These are phyloP conservation scores for Piloderma croceum DNA, from an alignment of 768 basidiomycete genomes.

Conservation along the genomic window DNA sequence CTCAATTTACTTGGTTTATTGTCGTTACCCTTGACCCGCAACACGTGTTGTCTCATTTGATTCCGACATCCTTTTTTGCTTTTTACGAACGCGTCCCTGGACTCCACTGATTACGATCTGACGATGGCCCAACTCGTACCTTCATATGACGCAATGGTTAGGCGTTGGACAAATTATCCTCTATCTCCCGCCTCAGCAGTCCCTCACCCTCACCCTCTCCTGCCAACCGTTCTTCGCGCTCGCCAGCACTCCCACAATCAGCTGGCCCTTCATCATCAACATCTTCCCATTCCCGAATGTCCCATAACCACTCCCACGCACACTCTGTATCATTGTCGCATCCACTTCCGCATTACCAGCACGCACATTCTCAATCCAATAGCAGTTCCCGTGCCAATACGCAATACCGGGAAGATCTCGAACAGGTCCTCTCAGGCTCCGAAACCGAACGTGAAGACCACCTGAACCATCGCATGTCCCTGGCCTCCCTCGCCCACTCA, in stretches of 20 bases:
- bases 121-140: conserved; percentile 10
- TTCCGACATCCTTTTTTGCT: conserved; percentile 6
- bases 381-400: no score
- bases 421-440: conserved; percentile 58
- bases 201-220: conserved; percentile 42
- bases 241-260: conserved; percentile 28
- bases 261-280: conserved; percentile 29
- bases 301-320: conserved; percentile 30
- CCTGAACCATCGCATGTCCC: conserved; percentile 28
- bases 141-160: conserved; percentile 25
- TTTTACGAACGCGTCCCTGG: not conserved
- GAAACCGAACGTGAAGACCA: conserved; percentile 74
- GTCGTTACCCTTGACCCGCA: conserved; percentile 24
- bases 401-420: no score
- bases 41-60: conserved; percentile 25
- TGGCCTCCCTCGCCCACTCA: conserved; percentile 21
- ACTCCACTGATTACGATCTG: not conserved
- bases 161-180: conserved; percentile 67
- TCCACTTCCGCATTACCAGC: conserved; percentile 23
- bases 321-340: conserved; percentile 23
- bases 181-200: conserved; percentile 49
- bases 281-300: conserved; percentile 30
- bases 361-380: no score
- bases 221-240: conserved; percentile 32
- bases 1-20: conserved; percentile 15